Evolutionary conservation across 163 green algal genomes (phyloP).

Genomic region (Scenedesmus sp.): DNA sequence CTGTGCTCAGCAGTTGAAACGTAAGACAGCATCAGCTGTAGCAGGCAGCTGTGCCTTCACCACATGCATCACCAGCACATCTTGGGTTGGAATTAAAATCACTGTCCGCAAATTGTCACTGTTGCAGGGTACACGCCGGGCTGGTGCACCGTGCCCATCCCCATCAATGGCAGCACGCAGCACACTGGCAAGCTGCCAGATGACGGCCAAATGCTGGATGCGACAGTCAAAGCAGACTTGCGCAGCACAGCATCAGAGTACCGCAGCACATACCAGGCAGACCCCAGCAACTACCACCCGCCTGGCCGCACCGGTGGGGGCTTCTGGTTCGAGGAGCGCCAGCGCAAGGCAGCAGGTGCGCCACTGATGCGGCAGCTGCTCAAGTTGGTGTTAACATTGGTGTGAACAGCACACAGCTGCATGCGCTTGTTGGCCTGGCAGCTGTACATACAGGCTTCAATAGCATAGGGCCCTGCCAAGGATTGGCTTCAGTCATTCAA

Average conservation of each 20-base stretch:
- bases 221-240: not conserved
- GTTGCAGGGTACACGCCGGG: conserved; percentile 34
- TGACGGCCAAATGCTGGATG: not conserved
- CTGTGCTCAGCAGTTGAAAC: not conserved
- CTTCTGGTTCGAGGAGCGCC: conserved; percentile 52
- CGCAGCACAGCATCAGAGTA: conserved; percentile 23
- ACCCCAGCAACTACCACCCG: not conserved
- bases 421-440: not conserved
- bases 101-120: not conserved
- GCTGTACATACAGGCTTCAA: not conserved
- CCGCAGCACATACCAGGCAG: conserved; percentile 28
- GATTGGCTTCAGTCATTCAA: not conserved
- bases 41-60: not conserved
- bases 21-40: not conserved
- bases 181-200: conserved; percentile 42
- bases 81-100: not conserved
- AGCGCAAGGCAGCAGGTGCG: conserved; percentile 23
- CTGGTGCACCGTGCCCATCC: conserved; percentile 37
- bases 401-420: not conserved
- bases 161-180: conserved; percentile 31
- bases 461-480: too few species aligned
- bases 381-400: too few species aligned
- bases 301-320: conserved; percentile 31
- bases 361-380: not conserved
- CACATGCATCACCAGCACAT: not conserved